Evolutionary conservation across 1,284 basidiomycete species (phyloP), one percentile per base, ranked within the genome.

Genomic region (Meira nashicola): DNA sequence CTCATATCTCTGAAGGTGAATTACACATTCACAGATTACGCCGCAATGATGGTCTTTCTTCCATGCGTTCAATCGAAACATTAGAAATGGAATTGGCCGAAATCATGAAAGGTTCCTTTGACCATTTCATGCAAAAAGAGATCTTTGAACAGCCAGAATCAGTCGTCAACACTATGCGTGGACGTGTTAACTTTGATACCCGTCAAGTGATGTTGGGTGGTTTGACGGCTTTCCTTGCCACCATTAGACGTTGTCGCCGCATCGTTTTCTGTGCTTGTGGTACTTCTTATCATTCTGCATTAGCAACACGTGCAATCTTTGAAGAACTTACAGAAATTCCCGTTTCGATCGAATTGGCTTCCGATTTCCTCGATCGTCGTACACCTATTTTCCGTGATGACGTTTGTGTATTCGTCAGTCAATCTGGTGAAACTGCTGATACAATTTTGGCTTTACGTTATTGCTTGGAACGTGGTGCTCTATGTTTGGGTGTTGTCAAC

Each of bases 71-170:
- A 67, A 98, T 99, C 80, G 95, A 98, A 83, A 96, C 93, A 15
- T 87, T 99, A 75, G 95, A 98, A 82, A 88, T 98, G 74, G 95
- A 99, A 81, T 87, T 99, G 53, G 95, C 94, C 39, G 95, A 95
- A 74, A 98, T 99, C 83, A 98, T 98, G 95, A 98, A 98, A 85
- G 95, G 95, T 79, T 91, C 92, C 80, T 98, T 96, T 79, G 91
- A 94, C 79, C 93, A 95, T 81, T 99, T 99, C 81, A 98, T 99
- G 95, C 94, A 98, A 81, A 98, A 99, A 84, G 95, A 99, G 81
- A 98, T 99, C 77, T 98, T 95, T 84, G 95, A 99, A 80, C 95
- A 99, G 82, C 95, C 94, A 63, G 95, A 99, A 79, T 96, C 92
- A 50, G 95, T 98, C 70, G 92, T 98, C 81, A 99, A 99, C 85